Percentiles rank a stretch among this genome's conserved stretches.
phyloP scores from a whole-genome alignment of 805 yeast species.

The Ascoidea rubescens region DNA sequence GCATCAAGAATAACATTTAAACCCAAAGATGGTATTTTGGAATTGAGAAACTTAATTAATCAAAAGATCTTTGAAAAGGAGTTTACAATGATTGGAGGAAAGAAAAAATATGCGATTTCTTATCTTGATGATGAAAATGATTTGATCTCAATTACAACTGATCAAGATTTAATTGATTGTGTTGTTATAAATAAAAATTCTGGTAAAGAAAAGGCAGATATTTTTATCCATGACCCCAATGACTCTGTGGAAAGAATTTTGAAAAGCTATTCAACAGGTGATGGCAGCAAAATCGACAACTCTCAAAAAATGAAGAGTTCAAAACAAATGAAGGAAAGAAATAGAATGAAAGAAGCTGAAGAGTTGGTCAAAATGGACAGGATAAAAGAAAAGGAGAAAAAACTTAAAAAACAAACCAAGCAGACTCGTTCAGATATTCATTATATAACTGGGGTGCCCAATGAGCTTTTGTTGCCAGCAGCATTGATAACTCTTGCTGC shows the following conservation, averaged over 20 bases:
- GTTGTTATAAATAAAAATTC: conserved; percentile 37
- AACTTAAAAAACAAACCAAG: too few species aligned
- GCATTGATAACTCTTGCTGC: conserved; percentile 46
- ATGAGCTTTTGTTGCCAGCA: conserved; percentile 50
- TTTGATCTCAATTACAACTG: conserved; percentile 60
- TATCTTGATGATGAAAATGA: conserved; percentile 81
- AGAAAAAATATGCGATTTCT: conserved; percentile 44
- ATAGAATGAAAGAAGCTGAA: conserved; percentile 8
- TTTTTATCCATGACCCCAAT: conserved; percentile 57
- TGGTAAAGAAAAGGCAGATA: conserved; percentile 49
- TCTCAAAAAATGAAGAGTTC: neutral
- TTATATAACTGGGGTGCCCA: conserved; percentile 40
- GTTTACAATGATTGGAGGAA: conserved; percentile 19
- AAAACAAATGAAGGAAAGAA: conserved; percentile 2
- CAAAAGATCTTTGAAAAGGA: conserved; percentile 25
- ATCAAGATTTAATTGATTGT: conserved; percentile 63
- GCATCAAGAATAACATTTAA: conserved; percentile 56
- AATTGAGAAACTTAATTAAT: conserved; percentile 27
- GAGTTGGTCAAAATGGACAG: neutral
- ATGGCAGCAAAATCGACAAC: too few species aligned
- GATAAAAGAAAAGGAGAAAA: neutral
- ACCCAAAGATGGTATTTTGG: conserved; percentile 39
- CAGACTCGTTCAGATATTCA: conserved; percentile 4
- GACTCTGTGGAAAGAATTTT: conserved; percentile 20
- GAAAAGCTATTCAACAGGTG: neutral